phyloP scores from a whole-genome alignment of 1,284 basidiomycete species.

The Trichosporon sp. region DNA sequence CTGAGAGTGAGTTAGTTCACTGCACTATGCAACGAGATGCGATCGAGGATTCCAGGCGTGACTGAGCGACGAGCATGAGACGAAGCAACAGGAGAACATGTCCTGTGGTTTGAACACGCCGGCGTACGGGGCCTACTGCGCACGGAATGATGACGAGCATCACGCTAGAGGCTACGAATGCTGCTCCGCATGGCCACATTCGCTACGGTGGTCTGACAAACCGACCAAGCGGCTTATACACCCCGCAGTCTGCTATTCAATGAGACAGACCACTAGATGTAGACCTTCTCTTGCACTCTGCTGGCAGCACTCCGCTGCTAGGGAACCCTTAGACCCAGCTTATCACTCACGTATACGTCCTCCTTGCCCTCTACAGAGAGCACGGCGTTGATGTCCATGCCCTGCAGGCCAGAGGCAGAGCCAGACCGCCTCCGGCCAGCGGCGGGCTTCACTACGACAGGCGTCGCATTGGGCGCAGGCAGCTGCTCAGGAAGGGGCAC shows the following conservation, averaged over 20 bases:
- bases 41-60: neutral
- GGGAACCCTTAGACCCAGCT: neutral
- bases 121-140: neutral
- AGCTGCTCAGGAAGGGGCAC: slow-evolving; percentile 53
- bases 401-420: slow-evolving; percentile 34
- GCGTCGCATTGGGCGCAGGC: slow-evolving; percentile 31
- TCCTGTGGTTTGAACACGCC: neutral
- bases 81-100: neutral
- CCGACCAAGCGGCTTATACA: neutral
- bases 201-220: neutral
- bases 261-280: neutral
- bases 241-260: neutral
- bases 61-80: neutral
- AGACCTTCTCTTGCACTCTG: neutral
- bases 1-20: slow-evolving; percentile 49
- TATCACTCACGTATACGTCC: slow-evolving; percentile 78
- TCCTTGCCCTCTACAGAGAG: slow-evolving; percentile 76
- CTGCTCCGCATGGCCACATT: neutral
- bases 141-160: neutral
- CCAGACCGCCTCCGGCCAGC: slow-evolving; percentile 3
- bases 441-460: slow-evolving; percentile 30
- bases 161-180: neutral
- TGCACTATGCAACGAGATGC: neutral
- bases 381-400: slow-evolving; percentile 86
- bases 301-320: neutral